Evolutionary conservation across 345 rosid genomes (phyloP).

Genomic region (Hibiscus mutabilis): DNA sequence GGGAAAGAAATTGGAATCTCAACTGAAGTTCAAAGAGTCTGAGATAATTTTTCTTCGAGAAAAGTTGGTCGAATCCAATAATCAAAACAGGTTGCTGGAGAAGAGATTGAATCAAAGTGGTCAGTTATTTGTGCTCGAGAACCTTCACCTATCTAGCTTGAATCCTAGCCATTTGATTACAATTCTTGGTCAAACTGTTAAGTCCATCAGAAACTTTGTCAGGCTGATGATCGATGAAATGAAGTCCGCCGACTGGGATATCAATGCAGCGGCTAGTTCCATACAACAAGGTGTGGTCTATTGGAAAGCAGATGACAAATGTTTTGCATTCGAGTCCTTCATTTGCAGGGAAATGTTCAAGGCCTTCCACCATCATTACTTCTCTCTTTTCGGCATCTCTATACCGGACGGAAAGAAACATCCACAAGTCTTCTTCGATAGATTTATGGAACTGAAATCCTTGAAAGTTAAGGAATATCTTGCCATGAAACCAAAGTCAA

Average conservation of each 20-base stretch:
- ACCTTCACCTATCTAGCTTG: conserved; percentile 43
- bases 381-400: conserved; percentile 30
- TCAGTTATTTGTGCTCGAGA: conserved; percentile 40
- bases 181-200: conserved; percentile 49
- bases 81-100: conserved; percentile 43
- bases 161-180: conserved; percentile 44
- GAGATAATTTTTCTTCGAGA: conserved; percentile 60
- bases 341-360: conserved; percentile 73
- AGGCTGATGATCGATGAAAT: conserved; percentile 52
- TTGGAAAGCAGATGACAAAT: conserved; percentile 59
- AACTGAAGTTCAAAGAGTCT: conserved; percentile 65
- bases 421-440: conserved; percentile 40
- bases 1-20: conserved; percentile 71
- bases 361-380: conserved; percentile 52
- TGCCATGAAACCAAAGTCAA: conserved; percentile 47
- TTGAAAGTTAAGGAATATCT: conserved; percentile 44
- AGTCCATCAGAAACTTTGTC: conserved; percentile 65
- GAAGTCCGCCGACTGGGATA: conserved; percentile 67
- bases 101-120: conserved; percentile 66
- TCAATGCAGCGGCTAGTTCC: conserved; percentile 54
- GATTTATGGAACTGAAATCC: conserved; percentile 61
- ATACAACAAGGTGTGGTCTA: conserved; percentile 44
- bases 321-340: conserved; percentile 71
- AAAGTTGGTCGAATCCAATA: conserved; percentile 40
- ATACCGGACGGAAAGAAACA: conserved; percentile 24